These are phyloP conservation scores for Podospora didyma DNA, from an alignment of 495 filamentous ascomycete genomes.

Conservation along the genomic window DNA sequence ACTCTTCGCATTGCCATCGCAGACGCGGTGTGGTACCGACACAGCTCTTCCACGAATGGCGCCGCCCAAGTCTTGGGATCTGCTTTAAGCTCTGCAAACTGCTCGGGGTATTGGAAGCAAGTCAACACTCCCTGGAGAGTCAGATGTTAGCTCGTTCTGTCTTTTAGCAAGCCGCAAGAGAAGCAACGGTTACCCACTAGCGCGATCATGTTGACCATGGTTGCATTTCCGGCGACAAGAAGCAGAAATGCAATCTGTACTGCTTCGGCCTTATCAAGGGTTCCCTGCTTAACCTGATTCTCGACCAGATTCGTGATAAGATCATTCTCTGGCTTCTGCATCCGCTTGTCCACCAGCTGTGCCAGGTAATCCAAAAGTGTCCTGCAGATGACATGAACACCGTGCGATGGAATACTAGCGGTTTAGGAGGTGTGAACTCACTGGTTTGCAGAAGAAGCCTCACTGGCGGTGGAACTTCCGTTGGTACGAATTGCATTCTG, in stretches of 20 bases:
- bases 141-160: neutral
- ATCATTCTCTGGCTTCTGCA: constrained; percentile 33
- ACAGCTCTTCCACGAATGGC: constrained; percentile 42
- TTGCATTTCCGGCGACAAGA: constrained; percentile 45
- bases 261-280: constrained; percentile 34
- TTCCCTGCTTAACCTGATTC: constrained; percentile 35
- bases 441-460: constrained; percentile 37
- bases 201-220: constrained; percentile 47
- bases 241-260: constrained; percentile 43
- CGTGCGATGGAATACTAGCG: neutral
- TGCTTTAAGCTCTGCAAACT: constrained; percentile 33
- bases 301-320: constrained; percentile 39
- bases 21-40: constrained; percentile 42
- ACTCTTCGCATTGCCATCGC: constrained; percentile 40
- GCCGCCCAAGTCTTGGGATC: constrained; percentile 25
- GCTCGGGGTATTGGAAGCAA: constrained; percentile 33
- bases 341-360: constrained; percentile 34
- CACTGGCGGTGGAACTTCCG: constrained; percentile 37
- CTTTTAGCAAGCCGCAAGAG: neutral
- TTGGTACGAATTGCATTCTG: constrained; percentile 41
- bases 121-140: constrained; percentile 32
- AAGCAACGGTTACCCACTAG: constrained; percentile 20
- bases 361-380: constrained; percentile 37
- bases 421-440: neutral
- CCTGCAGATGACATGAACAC: constrained; percentile 9